These are phyloP conservation scores for Euphorbia lathyris DNA, from an alignment of 345 rosid genomes.

Conservation along the genomic window DNA sequence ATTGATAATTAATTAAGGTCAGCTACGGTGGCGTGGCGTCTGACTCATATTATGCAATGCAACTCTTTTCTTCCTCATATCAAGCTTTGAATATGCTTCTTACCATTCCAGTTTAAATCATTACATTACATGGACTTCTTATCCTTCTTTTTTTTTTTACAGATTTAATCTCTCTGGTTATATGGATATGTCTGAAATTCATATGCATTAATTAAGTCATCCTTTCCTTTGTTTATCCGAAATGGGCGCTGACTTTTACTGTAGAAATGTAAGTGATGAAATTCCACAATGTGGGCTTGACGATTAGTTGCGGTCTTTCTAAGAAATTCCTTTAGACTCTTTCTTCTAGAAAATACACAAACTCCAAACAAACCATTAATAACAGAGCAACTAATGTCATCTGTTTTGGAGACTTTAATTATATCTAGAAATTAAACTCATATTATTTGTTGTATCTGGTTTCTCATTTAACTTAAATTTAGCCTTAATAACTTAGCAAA, in stretches of 20 bases:
- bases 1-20: constrained; percentile 8
- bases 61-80: not conserved
- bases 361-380: too few species aligned
- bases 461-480: too few species aligned
- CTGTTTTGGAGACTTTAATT: too few species aligned
- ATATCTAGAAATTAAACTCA: too few species aligned
- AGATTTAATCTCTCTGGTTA: not conserved
- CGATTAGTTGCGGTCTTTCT: not conserved
- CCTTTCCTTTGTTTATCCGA: too few species aligned
- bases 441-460: too few species aligned
- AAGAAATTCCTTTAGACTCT: not conserved
- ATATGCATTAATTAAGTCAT: too few species aligned
- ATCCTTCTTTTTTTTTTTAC: not conserved
- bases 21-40: not conserved
- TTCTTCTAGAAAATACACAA: constrained; percentile 9
- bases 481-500: too few species aligned
- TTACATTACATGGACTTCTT: not conserved
- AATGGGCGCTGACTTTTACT: not conserved
- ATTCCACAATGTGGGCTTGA: not conserved
- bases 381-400: too few species aligned
- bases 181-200: too few species aligned
- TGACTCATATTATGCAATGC: not conserved
- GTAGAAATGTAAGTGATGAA: not conserved
- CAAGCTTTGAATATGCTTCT: not conserved
- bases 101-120: not conserved